Evolutionary conservation across 1,139 yeast genomes (phyloP).

Genomic region (Ogataea hybrid): DNA sequence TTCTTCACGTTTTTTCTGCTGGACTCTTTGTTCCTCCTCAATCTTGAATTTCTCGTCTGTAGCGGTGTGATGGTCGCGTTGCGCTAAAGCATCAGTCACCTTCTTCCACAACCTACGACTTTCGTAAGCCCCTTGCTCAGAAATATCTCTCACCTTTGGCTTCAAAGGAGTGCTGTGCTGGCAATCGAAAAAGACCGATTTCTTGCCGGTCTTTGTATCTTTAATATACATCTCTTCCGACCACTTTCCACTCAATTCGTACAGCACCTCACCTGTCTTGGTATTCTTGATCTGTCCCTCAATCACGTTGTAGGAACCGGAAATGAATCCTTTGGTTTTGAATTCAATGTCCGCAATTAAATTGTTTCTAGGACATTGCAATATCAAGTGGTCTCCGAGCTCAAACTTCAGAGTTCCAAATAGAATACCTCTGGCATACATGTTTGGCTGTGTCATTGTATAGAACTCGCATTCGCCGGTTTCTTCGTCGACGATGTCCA

Average conservation of each 20-base stretch:
- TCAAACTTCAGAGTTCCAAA: constrained; percentile 90
- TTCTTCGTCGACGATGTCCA: constrained; percentile 50
- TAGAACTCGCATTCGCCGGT: constrained; percentile 58
- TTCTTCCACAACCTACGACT: constrained; percentile 81
- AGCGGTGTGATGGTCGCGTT: constrained; percentile 75
- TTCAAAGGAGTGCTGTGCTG: constrained; percentile 44
- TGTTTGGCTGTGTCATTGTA: constrained; percentile 86
- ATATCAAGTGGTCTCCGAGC: constrained; percentile 83
- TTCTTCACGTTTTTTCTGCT: constrained; percentile 70
- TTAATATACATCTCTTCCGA: constrained; percentile 78
- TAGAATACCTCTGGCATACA: constrained; percentile 91
- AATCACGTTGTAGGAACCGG: constrained; percentile 89
- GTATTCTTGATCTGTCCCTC: constrained; percentile 65
- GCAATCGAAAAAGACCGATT: constrained; percentile 63
- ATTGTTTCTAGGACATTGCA: constrained; percentile 61
- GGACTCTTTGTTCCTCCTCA: constrained; percentile 76
- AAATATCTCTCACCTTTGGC: constrained; percentile 75
- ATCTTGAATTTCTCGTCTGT: constrained; percentile 85
- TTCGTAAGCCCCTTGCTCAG: constrained; percentile 78
- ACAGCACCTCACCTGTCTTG: constrained; percentile 54
- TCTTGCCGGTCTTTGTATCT: constrained; percentile 35
- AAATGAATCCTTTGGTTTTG: constrained; percentile 90
- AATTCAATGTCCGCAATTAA: constrained; percentile 83
- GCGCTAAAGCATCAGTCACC: constrained; percentile 73
- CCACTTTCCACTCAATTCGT: constrained; percentile 87